Conservation (phyloP, 2,329 filamentous ascomycete species). For the Myriosclerotinia scirpicola region DNA sequence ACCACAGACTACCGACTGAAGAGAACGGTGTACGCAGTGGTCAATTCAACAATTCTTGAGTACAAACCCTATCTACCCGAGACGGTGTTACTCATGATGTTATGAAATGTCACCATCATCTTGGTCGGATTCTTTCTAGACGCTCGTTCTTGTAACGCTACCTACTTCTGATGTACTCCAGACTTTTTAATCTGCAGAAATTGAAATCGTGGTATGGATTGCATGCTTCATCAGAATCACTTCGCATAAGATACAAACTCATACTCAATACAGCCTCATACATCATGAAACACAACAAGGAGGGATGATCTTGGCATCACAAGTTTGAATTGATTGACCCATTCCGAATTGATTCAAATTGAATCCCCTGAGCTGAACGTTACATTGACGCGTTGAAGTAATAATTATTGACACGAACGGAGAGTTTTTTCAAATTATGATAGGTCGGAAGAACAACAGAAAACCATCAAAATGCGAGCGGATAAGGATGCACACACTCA, state of each 20-base stretch:
- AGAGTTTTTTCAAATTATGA: slow-evolving; percentile 11
- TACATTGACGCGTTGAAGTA: slow-evolving; percentile 14
- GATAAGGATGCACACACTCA: background rate
- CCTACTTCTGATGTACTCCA: slow-evolving; percentile 19
- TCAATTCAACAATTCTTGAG: slow-evolving; percentile 5
- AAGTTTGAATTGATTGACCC: background rate
- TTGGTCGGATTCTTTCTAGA: slow-evolving; percentile 24
- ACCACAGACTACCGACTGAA: background rate
- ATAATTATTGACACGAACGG: slow-evolving; percentile 5
- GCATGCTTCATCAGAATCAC: slow-evolving; percentile 23
- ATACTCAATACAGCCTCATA: background rate
- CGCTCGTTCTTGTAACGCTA: slow-evolving; percentile 18
- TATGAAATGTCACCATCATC: slow-evolving; percentile 17
- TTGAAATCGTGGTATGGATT: slow-evolving; percentile 23
- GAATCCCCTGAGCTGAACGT: background rate
- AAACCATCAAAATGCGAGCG: slow-evolving; percentile 7
- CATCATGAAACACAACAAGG: slow-evolving; percentile 3
- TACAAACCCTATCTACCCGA: slow-evolving; percentile 18
- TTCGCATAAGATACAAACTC: slow-evolving; percentile 12
- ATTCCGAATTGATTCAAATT: background rate
- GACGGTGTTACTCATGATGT: slow-evolving; percentile 15
- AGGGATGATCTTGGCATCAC: background rate
- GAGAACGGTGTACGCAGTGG: slow-evolving; percentile 5
- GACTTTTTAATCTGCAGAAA: slow-evolving; percentile 20
- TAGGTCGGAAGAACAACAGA: slow-evolving; percentile 17